Evolutionary conservation across 352 stramenopile species (phyloP), one percentile per base, ranked within the genome.

Genomic region (Globisporangium paroecandrum): DNA sequence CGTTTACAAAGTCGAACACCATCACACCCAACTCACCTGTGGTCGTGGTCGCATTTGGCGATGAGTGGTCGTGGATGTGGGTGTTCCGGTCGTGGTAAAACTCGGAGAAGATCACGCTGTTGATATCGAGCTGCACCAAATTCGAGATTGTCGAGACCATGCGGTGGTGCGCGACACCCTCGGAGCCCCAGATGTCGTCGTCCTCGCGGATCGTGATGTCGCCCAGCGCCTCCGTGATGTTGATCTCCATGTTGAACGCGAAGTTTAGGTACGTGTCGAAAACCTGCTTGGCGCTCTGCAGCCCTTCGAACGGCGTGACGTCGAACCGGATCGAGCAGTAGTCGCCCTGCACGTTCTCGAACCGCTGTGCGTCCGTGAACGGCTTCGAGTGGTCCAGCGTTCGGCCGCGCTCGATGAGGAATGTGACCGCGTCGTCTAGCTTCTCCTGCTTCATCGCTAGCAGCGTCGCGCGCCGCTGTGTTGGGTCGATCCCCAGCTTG

Each of bases 131-230:
- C 58, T 79, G 36, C 13, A 81, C 64, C 0, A 15, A 12, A 32
- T 69, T 43, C 4, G 65, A 62, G 55, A 79, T 67, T 34, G 64
- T 66, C 12, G 74, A 78, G 29, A 83, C 71, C 29, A 83, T 67
- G 27, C 74, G 73, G 55, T 81, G 71, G 66, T 83, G 76, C 13
- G 74, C 65, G 20, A 83, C 58, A 4, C 70, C 73, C 29, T 65
- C 65, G 27, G 72, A 61, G 13, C 25, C 22, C 68, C 66, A 75
- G 51, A 69, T 36, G 34, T 79, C 71, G 62, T 85, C 77, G 54
- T 85, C 78, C 32, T 82, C 77, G 54, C 73, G 69, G 65, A 85
- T 79, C 27, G 77, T 85, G 49, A 85, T 81, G 61, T 82, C 77
- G 29, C 73, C 77, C 43, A 85, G 49, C 2, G 73, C 66, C 34